phyloP scores from a whole-genome alignment of 768 basidiomycete genomes.

The Glaciozyma martinii region DNA sequence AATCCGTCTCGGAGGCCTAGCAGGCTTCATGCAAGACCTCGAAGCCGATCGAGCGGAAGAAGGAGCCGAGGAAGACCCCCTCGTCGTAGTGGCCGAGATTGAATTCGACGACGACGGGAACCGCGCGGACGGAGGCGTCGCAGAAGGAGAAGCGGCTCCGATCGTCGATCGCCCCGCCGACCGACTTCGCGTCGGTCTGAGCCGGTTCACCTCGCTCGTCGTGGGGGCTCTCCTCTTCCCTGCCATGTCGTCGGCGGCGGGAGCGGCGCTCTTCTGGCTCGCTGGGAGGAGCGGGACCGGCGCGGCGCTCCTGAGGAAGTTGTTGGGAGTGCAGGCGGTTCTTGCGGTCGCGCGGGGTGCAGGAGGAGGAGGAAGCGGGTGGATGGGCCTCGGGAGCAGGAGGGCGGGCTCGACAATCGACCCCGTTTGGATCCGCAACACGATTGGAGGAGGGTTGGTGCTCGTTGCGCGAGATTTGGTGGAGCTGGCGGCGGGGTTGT shows the following conservation, averaged over 20 bases:
- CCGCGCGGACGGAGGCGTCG: background rate
- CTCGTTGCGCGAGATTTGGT: background rate
- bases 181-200: constrained; percentile 21
- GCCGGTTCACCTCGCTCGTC: constrained; percentile 25
- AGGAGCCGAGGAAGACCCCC: background rate
- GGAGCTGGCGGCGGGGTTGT: background rate
- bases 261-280: constrained; percentile 24
- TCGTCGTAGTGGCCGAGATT: background rate
- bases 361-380: background rate
- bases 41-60: background rate
- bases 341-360: background rate
- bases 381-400: background rate
- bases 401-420: constrained; percentile 19
- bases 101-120: background rate
- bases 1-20: constrained; percentile 9
- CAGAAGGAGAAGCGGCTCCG: background rate
- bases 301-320: background rate
- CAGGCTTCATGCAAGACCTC: constrained; percentile 20
- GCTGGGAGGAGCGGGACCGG: constrained; percentile 1
- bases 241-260: constrained; percentile 20
- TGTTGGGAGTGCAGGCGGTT: constrained; percentile 20
- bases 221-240: constrained; percentile 32
- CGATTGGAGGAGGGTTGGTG: constrained; percentile 32
- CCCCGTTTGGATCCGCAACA: constrained; percentile 36
- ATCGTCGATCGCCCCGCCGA: background rate